These are phyloP conservation scores for Aspergillus tubingensis DNA, from an alignment of 2,329 filamentous ascomycete genomes.

Conservation along the genomic window DNA sequence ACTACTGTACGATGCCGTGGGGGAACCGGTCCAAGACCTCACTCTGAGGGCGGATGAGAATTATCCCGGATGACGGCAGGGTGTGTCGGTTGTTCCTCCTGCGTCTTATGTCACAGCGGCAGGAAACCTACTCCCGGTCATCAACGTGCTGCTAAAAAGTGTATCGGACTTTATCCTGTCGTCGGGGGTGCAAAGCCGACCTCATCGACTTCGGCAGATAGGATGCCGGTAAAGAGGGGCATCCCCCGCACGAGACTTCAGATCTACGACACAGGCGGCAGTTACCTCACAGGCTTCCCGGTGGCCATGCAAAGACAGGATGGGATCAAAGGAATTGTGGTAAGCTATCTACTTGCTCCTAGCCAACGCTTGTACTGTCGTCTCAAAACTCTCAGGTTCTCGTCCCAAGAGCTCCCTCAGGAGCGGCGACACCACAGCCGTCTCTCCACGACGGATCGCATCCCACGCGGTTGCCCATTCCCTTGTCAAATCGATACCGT, in stretches of 20 bases:
- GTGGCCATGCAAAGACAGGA: not conserved
- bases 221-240: not conserved
- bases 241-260: not conserved
- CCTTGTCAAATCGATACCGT: conserved; percentile 39
- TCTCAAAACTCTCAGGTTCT: conserved; percentile 47
- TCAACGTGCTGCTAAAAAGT: conserved; percentile 1
- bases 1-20: conserved; percentile 5
- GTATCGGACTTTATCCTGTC: conserved; percentile 4
- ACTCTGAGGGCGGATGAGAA: not conserved
- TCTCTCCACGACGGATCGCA: conserved; percentile 48
- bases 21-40: not conserved
- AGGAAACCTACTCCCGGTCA: not conserved
- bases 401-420: conserved; percentile 47
- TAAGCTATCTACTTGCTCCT: not conserved
- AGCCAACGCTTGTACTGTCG: conserved; percentile 25
- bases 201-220: not conserved
- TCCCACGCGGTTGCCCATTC: conserved; percentile 55
- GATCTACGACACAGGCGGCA: not conserved
- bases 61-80: conserved; percentile 5
- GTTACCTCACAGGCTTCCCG: not conserved
- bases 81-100: not conserved
- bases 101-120: not conserved
- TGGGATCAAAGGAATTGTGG: not conserved
- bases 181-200: not conserved
- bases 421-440: conserved; percentile 44